Evolutionary conservation across 495 filamentous ascomycete species (phyloP).

Genomic region (Penicillium fimorum): DNA sequence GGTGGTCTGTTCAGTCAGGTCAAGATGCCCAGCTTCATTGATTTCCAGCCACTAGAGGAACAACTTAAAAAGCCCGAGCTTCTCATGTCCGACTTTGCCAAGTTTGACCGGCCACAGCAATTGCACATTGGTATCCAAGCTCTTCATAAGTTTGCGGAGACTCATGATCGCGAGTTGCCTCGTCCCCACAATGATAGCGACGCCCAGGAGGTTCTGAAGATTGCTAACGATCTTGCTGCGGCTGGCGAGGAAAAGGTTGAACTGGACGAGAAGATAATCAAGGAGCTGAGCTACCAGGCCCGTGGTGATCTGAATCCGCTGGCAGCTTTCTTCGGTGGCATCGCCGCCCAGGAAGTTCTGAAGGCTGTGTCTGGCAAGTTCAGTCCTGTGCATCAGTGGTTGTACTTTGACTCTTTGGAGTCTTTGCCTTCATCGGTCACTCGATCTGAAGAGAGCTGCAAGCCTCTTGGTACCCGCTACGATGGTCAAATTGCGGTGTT

Average conservation of each 20-base stretch:
- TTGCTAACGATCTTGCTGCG: conserved; percentile 66
- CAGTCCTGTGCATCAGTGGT: conserved; percentile 83
- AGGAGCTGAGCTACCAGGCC: conserved; percentile 95
- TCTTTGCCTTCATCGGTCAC: conserved; percentile 72
- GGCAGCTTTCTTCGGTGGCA: conserved; percentile 93
- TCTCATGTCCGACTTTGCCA: conserved; percentile 92
- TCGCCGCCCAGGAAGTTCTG: conserved; percentile 92
- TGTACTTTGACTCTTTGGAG: conserved; percentile 97
- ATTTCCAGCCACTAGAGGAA: conserved; percentile 76
- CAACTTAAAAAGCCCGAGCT: conserved; percentile 85
- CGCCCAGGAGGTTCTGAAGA: conserved; percentile 70
- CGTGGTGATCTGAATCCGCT: conserved; percentile 86
- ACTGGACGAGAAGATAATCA: conserved; percentile 87
- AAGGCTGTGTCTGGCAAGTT: conserved; percentile 99
- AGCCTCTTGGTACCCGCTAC: conserved; percentile 78
- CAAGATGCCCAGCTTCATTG: conserved; percentile 93
- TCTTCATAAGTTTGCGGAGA: conserved; percentile 75
- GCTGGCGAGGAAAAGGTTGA: conserved; percentile 70
- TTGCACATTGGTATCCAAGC: conserved; percentile 93
- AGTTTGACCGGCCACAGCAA: conserved; percentile 90
- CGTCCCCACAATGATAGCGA: conserved; percentile 80
- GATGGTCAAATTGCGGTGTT: conserved; percentile 98
- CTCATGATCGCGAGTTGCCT: conserved; percentile 67
- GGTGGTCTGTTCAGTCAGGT: conserved; percentile 92
- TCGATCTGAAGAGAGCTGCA: conserved; percentile 84